These are phyloP conservation scores for Fagopyrum homotropicum DNA, from an alignment of 148 eudicot species.

Conservation along the genomic window DNA sequence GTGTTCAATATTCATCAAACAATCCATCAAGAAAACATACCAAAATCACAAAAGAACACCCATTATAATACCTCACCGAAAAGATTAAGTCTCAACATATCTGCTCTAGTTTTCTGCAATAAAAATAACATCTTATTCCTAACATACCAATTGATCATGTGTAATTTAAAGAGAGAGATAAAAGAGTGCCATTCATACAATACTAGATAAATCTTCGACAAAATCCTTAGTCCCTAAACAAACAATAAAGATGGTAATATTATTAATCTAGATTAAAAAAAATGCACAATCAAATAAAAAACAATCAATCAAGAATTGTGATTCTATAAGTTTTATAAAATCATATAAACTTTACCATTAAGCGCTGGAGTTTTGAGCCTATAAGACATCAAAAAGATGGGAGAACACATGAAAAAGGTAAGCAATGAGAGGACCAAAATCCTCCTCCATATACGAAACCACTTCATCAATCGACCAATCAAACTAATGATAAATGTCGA, in stretches of 20 bases:
- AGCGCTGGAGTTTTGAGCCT: constrained; percentile 29
- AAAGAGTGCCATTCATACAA: constrained; percentile 39
- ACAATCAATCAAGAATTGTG: not conserved
- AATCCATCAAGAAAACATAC: not conserved
- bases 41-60: not conserved
- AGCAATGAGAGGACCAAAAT: constrained; percentile 79
- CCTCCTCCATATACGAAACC: constrained; percentile 63
- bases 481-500: not conserved
- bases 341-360: constrained; percentile 25
- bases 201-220: constrained; percentile 59
- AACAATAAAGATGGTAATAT: not conserved
- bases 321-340: not conserved
- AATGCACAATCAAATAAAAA: not conserved
- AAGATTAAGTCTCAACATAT: constrained; percentile 38
- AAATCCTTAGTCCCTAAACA: constrained; percentile 16
- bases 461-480: constrained; percentile 45
- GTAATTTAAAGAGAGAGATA: not conserved
- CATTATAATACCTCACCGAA: constrained; percentile 44
- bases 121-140: constrained; percentile 1
- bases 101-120: constrained; percentile 52
- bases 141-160: not conserved
- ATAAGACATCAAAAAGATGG: constrained; percentile 48
- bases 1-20: not conserved
- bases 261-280: not conserved
- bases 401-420: constrained; percentile 49